These are phyloP conservation scores for Candida fluviatilis DNA, from an alignment of 805 yeast species.

Conservation along the genomic window DNA sequence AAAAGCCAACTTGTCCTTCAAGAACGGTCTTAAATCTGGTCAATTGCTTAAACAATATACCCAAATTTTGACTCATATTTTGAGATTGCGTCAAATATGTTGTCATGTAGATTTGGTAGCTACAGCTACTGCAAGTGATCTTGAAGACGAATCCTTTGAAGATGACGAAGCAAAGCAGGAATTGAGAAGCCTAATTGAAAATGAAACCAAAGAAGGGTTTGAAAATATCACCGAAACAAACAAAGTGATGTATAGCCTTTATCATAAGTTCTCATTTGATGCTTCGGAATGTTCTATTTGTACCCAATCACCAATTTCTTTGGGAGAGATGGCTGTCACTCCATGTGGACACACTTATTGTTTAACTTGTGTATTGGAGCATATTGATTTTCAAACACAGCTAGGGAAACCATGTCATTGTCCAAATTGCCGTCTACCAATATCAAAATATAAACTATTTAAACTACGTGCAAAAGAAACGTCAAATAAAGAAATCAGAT, in stretches of 20 bases:
- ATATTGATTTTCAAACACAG: slow-evolving; percentile 62
- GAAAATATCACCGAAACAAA: slow-evolving; percentile 19
- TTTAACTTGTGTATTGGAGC: slow-evolving; percentile 65
- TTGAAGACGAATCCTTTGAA: slow-evolving; percentile 18
- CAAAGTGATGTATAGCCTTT: slow-evolving; percentile 24
- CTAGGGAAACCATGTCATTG: slow-evolving; percentile 51
- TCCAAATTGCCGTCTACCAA: slow-evolving; percentile 67
- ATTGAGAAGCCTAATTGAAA: slow-evolving; percentile 9
- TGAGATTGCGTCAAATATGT: slow-evolving; percentile 83
- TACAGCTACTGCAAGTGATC: slow-evolving; percentile 49
- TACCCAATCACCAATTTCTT: slow-evolving; percentile 58
- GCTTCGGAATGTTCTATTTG: slow-evolving; percentile 83
- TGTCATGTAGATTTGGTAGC: slow-evolving; percentile 73
- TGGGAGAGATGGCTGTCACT: slow-evolving; percentile 54
- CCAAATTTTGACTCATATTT: slow-evolving; percentile 74
- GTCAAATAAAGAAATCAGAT: slow-evolving; percentile 21
- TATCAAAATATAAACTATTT: slow-evolving; percentile 48
- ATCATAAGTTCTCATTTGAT: slow-evolving; percentile 26
- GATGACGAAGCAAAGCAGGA: slow-evolving; percentile 10
- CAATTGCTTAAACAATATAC: slow-evolving; percentile 69
- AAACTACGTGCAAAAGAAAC: slow-evolving; percentile 30
- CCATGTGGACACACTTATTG: slow-evolving; percentile 84
- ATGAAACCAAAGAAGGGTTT: slow-evolving; percentile 9
- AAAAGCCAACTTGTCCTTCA: slow-evolving; percentile 60
- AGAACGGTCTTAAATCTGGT: slow-evolving; percentile 58